A percentile compares a stretch with the other conserved stretches of the same genome.
Evolutionary conservation across 768 basidiomycete genomes (phyloP).

Genomic region (Boletus rubropictus): DNA sequence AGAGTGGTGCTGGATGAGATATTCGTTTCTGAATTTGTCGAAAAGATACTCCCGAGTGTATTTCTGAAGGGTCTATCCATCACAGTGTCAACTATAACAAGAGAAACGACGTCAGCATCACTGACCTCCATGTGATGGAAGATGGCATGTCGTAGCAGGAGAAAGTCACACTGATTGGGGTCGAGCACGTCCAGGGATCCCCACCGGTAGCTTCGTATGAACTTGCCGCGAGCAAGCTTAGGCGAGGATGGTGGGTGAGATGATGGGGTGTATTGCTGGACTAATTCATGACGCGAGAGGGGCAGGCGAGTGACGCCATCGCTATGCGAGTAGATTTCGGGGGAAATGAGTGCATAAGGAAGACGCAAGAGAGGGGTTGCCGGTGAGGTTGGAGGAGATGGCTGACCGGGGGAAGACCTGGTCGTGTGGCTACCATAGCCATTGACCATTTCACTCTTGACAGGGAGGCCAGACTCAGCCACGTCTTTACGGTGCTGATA

Average conservation of each 20-base stretch:
- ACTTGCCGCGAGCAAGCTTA: conserved; percentile 57
- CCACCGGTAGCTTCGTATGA: conserved; percentile 75
- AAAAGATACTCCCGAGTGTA: conserved; percentile 81
- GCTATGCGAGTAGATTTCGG: conserved; percentile 79
- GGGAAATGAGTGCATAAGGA: conserved; percentile 81
- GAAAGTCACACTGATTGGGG: conserved; percentile 74
- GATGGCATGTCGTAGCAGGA: conserved; percentile 68
- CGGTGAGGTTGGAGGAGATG: conserved; percentile 66
- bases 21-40: conserved; percentile 66
- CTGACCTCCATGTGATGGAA: conserved; percentile 87
- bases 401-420: conserved; percentile 45
- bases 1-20: conserved; percentile 47
- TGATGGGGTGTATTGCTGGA: conserved; percentile 67
- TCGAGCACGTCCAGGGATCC: conserved; percentile 78
- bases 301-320: conserved; percentile 62
- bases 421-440: conserved; percentile 47
- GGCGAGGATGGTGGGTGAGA: conserved; percentile 35
- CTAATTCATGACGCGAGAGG: conserved; percentile 63
- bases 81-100: conserved; percentile 15
- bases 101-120: conserved; percentile 11
- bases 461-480: conserved; percentile 35
- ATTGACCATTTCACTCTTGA: conserved; percentile 50
- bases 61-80: conserved; percentile 69
- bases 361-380: conserved; percentile 57
- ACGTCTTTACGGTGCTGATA: conserved; percentile 42